These are phyloP conservation scores for Pisolithus albus DNA, from an alignment of 768 basidiomycete species.

Conservation along the genomic window DNA sequence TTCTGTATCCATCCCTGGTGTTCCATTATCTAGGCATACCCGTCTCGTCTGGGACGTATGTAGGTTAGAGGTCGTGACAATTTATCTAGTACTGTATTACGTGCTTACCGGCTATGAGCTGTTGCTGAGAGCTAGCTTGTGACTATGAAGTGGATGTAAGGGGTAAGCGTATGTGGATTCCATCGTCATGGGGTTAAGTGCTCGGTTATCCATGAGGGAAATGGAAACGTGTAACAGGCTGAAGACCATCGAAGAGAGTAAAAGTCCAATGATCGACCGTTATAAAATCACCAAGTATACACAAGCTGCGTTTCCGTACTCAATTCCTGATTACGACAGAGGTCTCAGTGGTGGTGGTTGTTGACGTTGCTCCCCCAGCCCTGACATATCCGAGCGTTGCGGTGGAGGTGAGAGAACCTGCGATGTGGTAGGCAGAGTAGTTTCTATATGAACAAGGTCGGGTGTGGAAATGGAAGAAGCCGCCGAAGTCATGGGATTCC, in stretches of 20 bases:
- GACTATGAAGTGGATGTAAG: too few species aligned
- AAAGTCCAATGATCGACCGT: too few species aligned
- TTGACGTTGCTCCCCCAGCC: conserved; percentile 1
- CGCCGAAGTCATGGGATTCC: conserved; percentile 48
- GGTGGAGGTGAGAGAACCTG: conserved; percentile 72
- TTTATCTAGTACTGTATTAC: conserved; percentile 28
- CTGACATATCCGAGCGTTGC: conserved; percentile 52
- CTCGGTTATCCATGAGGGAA: too few species aligned
- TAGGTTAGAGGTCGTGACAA: conserved; percentile 24
- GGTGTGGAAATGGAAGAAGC: conserved; percentile 34
- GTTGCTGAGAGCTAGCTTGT: not conserved
- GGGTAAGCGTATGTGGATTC: too few species aligned
- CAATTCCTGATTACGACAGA: conserved; percentile 3
- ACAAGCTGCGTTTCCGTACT: not conserved
- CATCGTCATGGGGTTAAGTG: too few species aligned
- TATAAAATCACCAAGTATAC: too few species aligned
- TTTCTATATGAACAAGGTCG: conserved; percentile 61
- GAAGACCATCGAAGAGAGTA: too few species aligned
- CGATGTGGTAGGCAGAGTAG: conserved; percentile 37
- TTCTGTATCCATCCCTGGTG: conserved; percentile 25
- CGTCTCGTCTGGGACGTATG: conserved; percentile 24
- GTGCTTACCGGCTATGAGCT: not conserved
- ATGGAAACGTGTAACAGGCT: too few species aligned
- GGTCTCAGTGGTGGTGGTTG: conserved; percentile 8
- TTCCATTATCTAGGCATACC: conserved; percentile 29